Evolutionary conservation across 306 rosid species (phyloP).

Genomic region (Fagus crenata): DNA sequence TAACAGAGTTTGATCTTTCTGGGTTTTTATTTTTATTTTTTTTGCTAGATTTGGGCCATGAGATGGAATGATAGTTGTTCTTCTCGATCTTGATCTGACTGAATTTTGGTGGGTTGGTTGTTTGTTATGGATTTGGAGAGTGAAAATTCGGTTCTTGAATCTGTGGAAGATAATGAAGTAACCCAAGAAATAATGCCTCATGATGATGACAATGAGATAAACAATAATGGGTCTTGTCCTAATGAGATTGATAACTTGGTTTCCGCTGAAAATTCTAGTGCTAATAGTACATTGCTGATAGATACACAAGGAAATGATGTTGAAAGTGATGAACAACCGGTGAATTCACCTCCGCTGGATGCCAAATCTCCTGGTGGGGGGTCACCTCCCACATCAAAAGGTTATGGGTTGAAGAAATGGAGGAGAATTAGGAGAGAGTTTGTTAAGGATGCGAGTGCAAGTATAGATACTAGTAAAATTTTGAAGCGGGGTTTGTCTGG

Average conservation of each 20-base stretch:
- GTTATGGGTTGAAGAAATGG: slow-evolving; percentile 62
- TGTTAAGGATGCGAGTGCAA: slow-evolving; percentile 43
- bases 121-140: slow-evolving; percentile 71
- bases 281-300: background rate
- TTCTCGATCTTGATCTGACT: slow-evolving; percentile 29
- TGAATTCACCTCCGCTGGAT: slow-evolving; percentile 27
- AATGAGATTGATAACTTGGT: slow-evolving; percentile 36
- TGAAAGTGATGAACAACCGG: slow-evolving; percentile 32
- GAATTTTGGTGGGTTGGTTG: slow-evolving; percentile 25
- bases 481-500: slow-evolving; percentile 71
- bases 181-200: slow-evolving; percentile 20
- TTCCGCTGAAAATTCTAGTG: slow-evolving; percentile 37
- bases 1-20: slow-evolving; percentile 25
- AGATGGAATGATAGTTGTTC: slow-evolving; percentile 31
- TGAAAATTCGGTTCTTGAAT: slow-evolving; percentile 42
- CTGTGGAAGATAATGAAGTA: slow-evolving; percentile 61
- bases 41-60: slow-evolving; percentile 33
- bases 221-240: slow-evolving; percentile 37
- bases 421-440: slow-evolving; percentile 48
- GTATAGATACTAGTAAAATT: slow-evolving; percentile 47
- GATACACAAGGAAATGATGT: slow-evolving; percentile 31
- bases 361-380: slow-evolving; percentile 33
- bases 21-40: background rate
- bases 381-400: slow-evolving; percentile 29
- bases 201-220: slow-evolving; percentile 42